Evolutionary conservation across 768 basidiomycete genomes (phyloP).

Genomic region (Termitomyces sp.): DNA sequence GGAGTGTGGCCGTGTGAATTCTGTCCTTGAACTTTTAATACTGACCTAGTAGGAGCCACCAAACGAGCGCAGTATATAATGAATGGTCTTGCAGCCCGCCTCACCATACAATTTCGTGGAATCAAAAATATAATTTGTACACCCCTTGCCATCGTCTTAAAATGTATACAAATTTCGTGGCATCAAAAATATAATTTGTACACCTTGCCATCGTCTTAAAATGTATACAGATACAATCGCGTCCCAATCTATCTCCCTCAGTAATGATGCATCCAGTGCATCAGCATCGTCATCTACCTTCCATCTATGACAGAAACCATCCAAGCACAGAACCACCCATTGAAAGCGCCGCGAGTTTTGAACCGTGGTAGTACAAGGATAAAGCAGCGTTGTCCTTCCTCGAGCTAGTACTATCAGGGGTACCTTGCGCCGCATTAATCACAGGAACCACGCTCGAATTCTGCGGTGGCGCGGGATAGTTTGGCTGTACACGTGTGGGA

Average conservation of each 20-base stretch:
- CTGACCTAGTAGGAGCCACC: too few relatives aligned
- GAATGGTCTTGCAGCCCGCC: too few relatives aligned
- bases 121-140: too few relatives aligned
- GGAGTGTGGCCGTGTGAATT: neutral
- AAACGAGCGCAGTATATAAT: too few relatives aligned
- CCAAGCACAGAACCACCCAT: neutral
- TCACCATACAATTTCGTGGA: too few relatives aligned
- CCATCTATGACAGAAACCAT: slow-evolving; percentile 3
- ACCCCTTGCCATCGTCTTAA: too few relatives aligned
- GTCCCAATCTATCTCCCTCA: neutral
- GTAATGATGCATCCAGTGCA: neutral
- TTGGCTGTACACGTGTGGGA: slow-evolving; percentile 4
- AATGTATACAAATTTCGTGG: too few relatives aligned
- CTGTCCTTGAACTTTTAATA: too few relatives aligned
- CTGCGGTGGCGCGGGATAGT: neutral
- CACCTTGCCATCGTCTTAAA: too few relatives aligned
- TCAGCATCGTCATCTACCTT: neutral
- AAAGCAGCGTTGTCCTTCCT: slow-evolving; percentile 1
- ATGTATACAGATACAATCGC: slow-evolving; percentile 1
- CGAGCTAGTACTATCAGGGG: neutral
- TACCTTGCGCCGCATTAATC: neutral
- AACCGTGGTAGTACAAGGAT: neutral
- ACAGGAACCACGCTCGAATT: neutral
- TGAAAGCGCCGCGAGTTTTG: neutral
- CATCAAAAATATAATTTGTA: too few relatives aligned